Percentiles rank a stretch among this genome's conserved stretches.
These are phyloP conservation scores for Pueraria montana DNA, from an alignment of 306 rosid species.

Conservation along the genomic window DNA sequence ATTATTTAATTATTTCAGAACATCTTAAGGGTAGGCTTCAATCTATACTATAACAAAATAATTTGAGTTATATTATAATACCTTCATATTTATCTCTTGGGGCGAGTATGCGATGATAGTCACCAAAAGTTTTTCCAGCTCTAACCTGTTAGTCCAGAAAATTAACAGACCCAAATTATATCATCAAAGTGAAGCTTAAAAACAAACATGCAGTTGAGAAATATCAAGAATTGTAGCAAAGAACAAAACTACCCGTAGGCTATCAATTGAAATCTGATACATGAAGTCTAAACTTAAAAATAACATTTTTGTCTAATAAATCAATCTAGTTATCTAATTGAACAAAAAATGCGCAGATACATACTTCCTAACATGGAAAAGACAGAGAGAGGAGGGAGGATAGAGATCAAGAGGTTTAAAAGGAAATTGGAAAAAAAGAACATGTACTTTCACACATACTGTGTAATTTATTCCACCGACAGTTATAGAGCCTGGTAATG, in stretches of 20 bases:
- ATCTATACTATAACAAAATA: constrained; percentile 11
- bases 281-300: neutral
- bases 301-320: neutral
- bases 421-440: neutral
- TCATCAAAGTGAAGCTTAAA: constrained; percentile 46
- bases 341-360: constrained; percentile 18
- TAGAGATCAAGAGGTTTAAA: neutral
- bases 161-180: constrained; percentile 23
- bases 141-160: constrained; percentile 58
- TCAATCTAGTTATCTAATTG: constrained; percentile 13
- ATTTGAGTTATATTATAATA: constrained; percentile 35
- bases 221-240: constrained; percentile 25
- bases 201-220: constrained; percentile 24
- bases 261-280: constrained; percentile 4
- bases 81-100: constrained; percentile 78
- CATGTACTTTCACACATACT: constrained; percentile 53
- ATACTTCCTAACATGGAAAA: constrained; percentile 11
- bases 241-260: neutral
- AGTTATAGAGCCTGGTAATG: constrained; percentile 71
- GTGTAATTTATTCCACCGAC: constrained; percentile 79
- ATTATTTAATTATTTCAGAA: constrained; percentile 7
- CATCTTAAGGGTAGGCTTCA: constrained; percentile 11
- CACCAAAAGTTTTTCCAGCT: constrained; percentile 64
- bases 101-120: constrained; percentile 80
- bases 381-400: neutral